phyloP scores from a whole-genome alignment of 257 asterid species.

The Solanum peruvianum region DNA sequence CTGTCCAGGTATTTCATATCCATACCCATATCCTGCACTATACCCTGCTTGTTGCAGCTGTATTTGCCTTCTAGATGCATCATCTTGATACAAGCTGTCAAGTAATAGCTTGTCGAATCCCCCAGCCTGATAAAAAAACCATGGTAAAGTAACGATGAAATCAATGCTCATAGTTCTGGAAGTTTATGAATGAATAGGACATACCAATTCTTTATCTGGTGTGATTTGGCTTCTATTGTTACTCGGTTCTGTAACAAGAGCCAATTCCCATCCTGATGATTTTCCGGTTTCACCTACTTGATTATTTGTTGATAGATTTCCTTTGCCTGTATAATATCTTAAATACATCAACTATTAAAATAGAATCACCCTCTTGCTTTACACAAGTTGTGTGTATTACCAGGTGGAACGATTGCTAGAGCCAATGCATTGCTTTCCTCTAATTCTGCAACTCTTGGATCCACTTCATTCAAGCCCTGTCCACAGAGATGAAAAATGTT shows the following conservation, averaged over 20 bases:
- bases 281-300: conserved; percentile 25
- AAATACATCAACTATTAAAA: background rate
- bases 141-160: background rate
- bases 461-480: conserved; percentile 45
- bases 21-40: conserved; percentile 25
- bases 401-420: conserved; percentile 67
- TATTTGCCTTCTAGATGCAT: conserved; percentile 41
- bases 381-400: conserved; percentile 8
- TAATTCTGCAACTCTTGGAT: conserved; percentile 32
- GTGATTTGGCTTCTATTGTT: conserved; percentile 29
- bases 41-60: conserved; percentile 63
- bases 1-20: conserved; percentile 19
- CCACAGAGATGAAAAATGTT: background rate
- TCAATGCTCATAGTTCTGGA: background rate
- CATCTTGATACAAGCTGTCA: conserved; percentile 76
- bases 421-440: conserved; percentile 73
- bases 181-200: background rate
- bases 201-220: conserved; percentile 34
- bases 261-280: conserved; percentile 76
- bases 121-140: conserved; percentile 42
- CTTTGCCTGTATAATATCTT: conserved; percentile 23
- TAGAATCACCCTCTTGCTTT: background rate
- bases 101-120: conserved; percentile 68
- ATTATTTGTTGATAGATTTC: conserved; percentile 4
- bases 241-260: conserved; percentile 67